Evolutionary conservation across 192 early-diverging fungal species (phyloP).

Genomic region (Lobosporangium transversale): DNA sequence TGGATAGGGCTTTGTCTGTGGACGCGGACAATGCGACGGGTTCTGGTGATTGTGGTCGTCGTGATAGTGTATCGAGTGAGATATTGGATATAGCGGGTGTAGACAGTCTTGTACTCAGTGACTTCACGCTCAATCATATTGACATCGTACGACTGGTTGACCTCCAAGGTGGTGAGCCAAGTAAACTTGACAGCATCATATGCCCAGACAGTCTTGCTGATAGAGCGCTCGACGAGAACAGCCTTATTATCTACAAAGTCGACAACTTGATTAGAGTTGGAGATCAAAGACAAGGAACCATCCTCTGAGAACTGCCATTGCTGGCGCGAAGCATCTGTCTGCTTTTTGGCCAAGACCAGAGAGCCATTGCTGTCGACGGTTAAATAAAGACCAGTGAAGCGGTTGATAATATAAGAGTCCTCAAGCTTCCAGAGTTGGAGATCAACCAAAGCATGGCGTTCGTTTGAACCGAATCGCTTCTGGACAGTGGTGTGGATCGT

Average conservation of each 20-base stretch:
- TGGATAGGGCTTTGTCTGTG: constrained; percentile 22
- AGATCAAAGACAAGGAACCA: constrained; percentile 30
- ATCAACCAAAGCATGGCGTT: constrained; percentile 39
- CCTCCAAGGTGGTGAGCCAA: constrained; percentile 30
- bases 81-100: constrained; percentile 50
- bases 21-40: constrained; percentile 37
- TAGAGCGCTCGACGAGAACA: constrained; percentile 44
- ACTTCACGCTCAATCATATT: constrained; percentile 28
- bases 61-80: constrained; percentile 32
- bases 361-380: constrained; percentile 14
- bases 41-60: constrained; percentile 30
- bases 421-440: constrained; percentile 52
- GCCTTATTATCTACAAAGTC: constrained; percentile 50
- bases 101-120: constrained; percentile 49
- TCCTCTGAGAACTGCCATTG: constrained; percentile 50
- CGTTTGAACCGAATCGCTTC: constrained; percentile 34
- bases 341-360: constrained; percentile 32
- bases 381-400: constrained; percentile 40
- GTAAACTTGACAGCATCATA: constrained; percentile 26
- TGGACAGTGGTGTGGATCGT: constrained; percentile 18
- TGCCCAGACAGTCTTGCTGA: constrained; percentile 41
- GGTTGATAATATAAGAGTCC: constrained; percentile 41
- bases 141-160: constrained; percentile 7
- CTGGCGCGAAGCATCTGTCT: constrained; percentile 28
- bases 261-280: constrained; percentile 34